Conservation (phyloP, 345 rosid genomes). For the Erysimum cheiranthoides region DNA sequence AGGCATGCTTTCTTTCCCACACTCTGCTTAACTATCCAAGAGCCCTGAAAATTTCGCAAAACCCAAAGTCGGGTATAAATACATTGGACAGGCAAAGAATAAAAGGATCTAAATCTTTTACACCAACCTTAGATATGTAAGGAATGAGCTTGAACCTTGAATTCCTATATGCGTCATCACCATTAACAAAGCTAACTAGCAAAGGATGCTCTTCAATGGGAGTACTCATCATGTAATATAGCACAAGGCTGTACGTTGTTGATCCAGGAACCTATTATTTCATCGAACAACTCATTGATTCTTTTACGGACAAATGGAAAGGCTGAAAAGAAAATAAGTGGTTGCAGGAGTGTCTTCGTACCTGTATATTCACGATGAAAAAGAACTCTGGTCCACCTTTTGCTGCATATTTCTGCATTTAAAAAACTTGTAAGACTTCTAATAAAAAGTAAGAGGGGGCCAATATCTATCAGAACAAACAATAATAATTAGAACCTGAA, state of each 20-base stretch:
- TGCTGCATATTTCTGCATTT: conserved; percentile 85
- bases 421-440: conserved; percentile 27
- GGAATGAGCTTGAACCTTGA: conserved; percentile 99
- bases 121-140: conserved; percentile 84
- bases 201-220: conserved; percentile 81
- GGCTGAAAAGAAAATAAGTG: not conserved
- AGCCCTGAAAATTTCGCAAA: conserved; percentile 64
- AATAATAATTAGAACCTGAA: conserved; percentile 55
- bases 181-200: conserved; percentile 75
- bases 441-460: conserved; percentile 9
- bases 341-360: conserved; percentile 29
- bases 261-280: conserved; percentile 83
- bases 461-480: conserved; percentile 17
- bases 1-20: conserved; percentile 97
- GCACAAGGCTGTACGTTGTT: conserved; percentile 80
- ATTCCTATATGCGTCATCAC: conserved; percentile 88
- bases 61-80: conserved; percentile 1
- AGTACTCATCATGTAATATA: conserved; percentile 87
- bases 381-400: conserved; percentile 92
- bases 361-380: conserved; percentile 90
- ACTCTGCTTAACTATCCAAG: conserved; percentile 98
- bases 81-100: not conserved
- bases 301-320: not conserved
- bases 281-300: conserved; percentile 29
- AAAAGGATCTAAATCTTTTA: conserved; percentile 7